Evolutionary conservation across 176 grass and related monocot genomes (phyloP).

Genomic region (Hordeum marinum): DNA sequence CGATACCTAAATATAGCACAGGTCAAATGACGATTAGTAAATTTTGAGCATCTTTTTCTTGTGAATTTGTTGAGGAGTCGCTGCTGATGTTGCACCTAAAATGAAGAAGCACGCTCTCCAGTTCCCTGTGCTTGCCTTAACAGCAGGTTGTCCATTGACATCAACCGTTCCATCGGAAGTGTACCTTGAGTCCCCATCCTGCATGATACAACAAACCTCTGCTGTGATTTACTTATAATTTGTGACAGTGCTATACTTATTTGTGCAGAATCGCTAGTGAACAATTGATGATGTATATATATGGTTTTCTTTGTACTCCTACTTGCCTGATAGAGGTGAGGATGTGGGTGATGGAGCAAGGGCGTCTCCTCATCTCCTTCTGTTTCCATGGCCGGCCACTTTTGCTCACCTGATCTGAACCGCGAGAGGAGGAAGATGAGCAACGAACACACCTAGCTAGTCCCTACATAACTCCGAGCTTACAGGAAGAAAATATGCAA

Average conservation of each 20-base stretch:
- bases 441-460: too few relatives aligned
- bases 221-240: not conserved
- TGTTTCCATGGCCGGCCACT: not conserved
- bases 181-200: not conserved
- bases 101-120: conserved; percentile 42
- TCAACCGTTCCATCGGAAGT: conserved; percentile 15
- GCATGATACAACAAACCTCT: not conserved
- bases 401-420: too few relatives aligned
- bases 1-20: conserved; percentile 11
- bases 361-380: conserved; percentile 19
- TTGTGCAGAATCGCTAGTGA: not conserved
- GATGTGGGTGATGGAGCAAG: not conserved
- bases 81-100: not conserved
- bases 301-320: too few relatives aligned
- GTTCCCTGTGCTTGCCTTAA: conserved; percentile 12
- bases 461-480: too few relatives aligned
- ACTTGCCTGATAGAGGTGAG: not conserved
- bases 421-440: not conserved
- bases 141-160: not conserved
- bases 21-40: not conserved
- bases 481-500: too few relatives aligned
- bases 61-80: too few relatives aligned
- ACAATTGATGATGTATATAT: too few relatives aligned
- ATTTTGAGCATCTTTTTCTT: not conserved
- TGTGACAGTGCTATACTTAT: not conserved